These are phyloP conservation scores for Parachaetomium inaequale DNA, from an alignment of 495 filamentous ascomycete genomes.

Conservation along the genomic window DNA sequence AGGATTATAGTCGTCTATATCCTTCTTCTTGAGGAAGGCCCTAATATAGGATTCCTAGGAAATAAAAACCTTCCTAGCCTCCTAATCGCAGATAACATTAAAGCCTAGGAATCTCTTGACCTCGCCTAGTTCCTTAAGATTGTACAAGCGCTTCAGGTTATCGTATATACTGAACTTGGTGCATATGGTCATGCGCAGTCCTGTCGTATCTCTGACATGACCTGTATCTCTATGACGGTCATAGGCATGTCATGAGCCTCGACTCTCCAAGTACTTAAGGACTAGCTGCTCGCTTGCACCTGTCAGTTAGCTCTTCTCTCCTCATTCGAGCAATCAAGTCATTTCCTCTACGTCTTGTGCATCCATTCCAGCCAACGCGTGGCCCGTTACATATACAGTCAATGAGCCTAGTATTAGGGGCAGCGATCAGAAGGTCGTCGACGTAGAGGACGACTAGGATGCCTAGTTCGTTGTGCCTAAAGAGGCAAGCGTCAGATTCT, in stretches of 20 bases:
- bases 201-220: no score
- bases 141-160: background rate
- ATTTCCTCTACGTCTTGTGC: no score
- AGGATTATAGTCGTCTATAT: background rate
- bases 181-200: no score
- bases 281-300: no score
- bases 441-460: conserved; percentile 4
- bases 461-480: background rate
- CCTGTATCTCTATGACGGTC: no score
- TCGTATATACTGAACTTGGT: no score
- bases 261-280: no score
- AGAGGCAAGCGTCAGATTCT: background rate
- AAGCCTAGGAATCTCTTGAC: conserved; percentile 9
- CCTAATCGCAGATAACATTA: background rate
- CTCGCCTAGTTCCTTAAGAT: conserved; percentile 8
- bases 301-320: no score
- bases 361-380: no score
- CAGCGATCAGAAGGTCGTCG: conserved; percentile 2
- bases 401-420: background rate
- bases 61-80: background rate
- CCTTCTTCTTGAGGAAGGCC: background rate
- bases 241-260: no score
- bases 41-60: background rate
- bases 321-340: no score
- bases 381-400: background rate